phyloP scores from a whole-genome alignment of 257 asterid genomes.

The Plantago ovata region DNA sequence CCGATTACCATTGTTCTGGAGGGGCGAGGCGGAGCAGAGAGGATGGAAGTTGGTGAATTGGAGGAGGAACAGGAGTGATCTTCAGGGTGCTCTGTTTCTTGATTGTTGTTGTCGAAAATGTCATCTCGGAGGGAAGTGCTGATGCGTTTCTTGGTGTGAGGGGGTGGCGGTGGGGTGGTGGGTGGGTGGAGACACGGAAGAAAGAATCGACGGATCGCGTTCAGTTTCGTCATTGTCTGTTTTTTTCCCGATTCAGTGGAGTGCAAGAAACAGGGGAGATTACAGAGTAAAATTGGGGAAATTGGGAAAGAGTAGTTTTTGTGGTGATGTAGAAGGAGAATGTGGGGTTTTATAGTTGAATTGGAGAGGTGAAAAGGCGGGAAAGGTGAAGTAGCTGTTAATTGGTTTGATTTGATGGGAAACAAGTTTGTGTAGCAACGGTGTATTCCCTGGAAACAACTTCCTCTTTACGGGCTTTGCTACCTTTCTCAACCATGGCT shows the following conservation, averaged over 20 bases:
- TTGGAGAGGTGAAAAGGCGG: slow-evolving; percentile 36
- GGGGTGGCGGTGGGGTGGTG: slow-evolving; percentile 34
- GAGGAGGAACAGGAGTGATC: slow-evolving; percentile 42
- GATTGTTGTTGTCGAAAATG: slow-evolving; percentile 30
- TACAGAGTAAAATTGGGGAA: too few species aligned
- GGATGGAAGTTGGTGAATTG: slow-evolving; percentile 19
- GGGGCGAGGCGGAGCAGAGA: slow-evolving; percentile 54
- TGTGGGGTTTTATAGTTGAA: not conserved
- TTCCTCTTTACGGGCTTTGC: slow-evolving; percentile 41
- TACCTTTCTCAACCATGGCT: slow-evolving; percentile 30
- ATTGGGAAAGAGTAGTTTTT: not conserved
- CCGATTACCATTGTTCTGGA: slow-evolving; percentile 91
- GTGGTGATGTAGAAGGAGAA: not conserved
- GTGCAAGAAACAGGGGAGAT: not conserved
- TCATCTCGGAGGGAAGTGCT: slow-evolving; percentile 93
- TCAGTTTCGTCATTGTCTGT: slow-evolving; percentile 51
- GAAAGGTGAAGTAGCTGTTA: slow-evolving; percentile 34
- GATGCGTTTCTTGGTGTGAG: slow-evolving; percentile 65
- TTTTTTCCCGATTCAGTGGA: not conserved
- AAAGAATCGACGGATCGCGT: slow-evolving; percentile 77
- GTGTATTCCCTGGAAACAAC: slow-evolving; percentile 43
- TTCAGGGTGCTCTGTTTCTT: slow-evolving; percentile 11
- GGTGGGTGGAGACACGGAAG: slow-evolving; percentile 66
- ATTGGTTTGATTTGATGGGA: not conserved
- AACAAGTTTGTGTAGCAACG: slow-evolving; percentile 31